Conservation (phyloP, 2,329 filamentous ascomycete species). For the Fusarium sp. region DNA sequence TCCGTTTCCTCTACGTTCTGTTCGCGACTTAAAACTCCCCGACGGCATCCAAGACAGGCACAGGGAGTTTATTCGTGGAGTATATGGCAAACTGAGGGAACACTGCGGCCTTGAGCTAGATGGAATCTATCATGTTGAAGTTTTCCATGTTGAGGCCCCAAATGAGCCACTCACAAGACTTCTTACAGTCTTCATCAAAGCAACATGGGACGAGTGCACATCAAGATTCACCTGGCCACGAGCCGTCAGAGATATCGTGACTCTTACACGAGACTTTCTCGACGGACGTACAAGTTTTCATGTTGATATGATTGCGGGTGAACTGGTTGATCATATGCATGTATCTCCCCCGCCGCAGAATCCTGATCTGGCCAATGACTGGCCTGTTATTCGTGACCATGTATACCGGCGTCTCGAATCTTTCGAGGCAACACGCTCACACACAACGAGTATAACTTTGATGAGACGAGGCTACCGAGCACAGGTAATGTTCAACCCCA, state of each 20-base stretch:
- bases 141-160: not conserved
- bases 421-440: not conserved
- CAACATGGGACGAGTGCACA: not conserved
- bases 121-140: too few relatives aligned
- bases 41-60: not conserved
- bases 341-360: not conserved
- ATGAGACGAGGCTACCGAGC: not conserved
- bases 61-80: not conserved
- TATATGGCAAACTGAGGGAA: too few relatives aligned
- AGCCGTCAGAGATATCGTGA: not conserved
- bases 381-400: not conserved
- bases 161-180: not conserved
- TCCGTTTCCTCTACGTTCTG: not conserved
- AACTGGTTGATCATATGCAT: not conserved
- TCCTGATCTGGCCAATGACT: not conserved
- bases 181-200: slow-evolving; percentile 3
- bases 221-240: not conserved
- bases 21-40: not conserved
- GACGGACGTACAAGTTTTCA: not conserved
- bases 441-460: not conserved
- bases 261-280: not conserved
- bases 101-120: too few relatives aligned
- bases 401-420: not conserved
- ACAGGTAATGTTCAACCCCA: too few relatives aligned
- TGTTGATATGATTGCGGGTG: slow-evolving; percentile 2